Base-by-base conservation (phyloP, 345 rosid species). In the Punica granatum region DNA sequence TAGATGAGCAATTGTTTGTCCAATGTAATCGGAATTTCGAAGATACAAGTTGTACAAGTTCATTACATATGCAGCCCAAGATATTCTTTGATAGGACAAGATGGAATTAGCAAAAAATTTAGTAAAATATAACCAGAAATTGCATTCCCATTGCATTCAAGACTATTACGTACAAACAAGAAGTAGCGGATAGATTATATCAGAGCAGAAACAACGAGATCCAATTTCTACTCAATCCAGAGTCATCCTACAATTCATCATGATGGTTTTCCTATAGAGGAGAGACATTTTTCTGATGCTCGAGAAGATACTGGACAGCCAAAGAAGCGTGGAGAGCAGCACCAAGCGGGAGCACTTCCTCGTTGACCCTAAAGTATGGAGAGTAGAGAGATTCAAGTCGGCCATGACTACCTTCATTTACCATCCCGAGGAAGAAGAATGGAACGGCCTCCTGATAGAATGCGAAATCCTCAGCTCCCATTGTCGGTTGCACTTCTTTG, bases 241-340 rank as follows among this genome's bases (percentile, higher is more conserved):
- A 37, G 5, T 11, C 41, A 37, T 44, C 62, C 78, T 76, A 88
- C 60, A 91, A 78, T 81, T 91, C 97, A 67, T 91, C 97, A 39
- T 70, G 82, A 61, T 58, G 49, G 42, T 64, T 79, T 69, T 37
- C 75, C 67, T 53, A 32, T 35, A 10, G 25, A 16, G 15, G 69
- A 39, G 3, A 10, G 13, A 64, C 49, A 21, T 51, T 67, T 67
- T 83, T 72, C 6, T 66, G 76, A 36, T 63, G 66, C 33, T 81
- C 72, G 13, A 78, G 84, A 78, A 89, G 90, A 73, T 78, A 85
- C 23, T 79, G 78, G 4, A 86, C 65, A 48, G 94, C 92, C 73
- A 92, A 70, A 33, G 97, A 87, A 66, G 97, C 93, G 49, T 90
- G 96, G 66, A 92, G 93, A 0, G 98, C 89, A 71, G 96, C 96